phyloP scores from a whole-genome alignment of 495 filamentous ascomycete species.

The Daldinia concentrica region DNA sequence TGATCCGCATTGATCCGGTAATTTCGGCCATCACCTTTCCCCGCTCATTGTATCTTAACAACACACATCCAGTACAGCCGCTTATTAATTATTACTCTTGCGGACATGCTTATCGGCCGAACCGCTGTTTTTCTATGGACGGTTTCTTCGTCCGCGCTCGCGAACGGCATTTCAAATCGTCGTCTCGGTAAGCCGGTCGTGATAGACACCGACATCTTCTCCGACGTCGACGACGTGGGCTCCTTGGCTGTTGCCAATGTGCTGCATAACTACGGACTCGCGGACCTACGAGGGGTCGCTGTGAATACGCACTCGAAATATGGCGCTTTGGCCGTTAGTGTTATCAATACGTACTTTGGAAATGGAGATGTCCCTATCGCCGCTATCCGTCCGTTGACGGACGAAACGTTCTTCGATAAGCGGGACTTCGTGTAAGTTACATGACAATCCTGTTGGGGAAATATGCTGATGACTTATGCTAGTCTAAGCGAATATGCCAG shows the following conservation, averaged over 20 bases:
- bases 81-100: neutral
- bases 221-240: conserved; percentile 55
- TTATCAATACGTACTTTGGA: conserved; percentile 56
- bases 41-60: neutral
- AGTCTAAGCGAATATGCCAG: conserved; percentile 43
- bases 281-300: conserved; percentile 54
- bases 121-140: neutral
- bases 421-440: conserved; percentile 47
- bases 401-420: conserved; percentile 55
- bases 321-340: conserved; percentile 54
- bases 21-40: neutral
- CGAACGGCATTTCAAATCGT: neutral
- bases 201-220: conserved; percentile 57
- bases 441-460: conserved; percentile 10
- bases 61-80: neutral
- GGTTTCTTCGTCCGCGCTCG: conserved; percentile 1
- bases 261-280: conserved; percentile 42
- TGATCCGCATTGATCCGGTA: too few relatives aligned
- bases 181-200: conserved; percentile 35
- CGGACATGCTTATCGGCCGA: conserved; percentile 9
- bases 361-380: conserved; percentile 51
- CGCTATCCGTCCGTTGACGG: conserved; percentile 48
- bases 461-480: neutral
- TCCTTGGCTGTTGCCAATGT: conserved; percentile 49
- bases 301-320: conserved; percentile 56